Evolutionary conservation across 202 grass and related monocot species (phyloP).

Genomic region (Saccharum hybrid): DNA sequence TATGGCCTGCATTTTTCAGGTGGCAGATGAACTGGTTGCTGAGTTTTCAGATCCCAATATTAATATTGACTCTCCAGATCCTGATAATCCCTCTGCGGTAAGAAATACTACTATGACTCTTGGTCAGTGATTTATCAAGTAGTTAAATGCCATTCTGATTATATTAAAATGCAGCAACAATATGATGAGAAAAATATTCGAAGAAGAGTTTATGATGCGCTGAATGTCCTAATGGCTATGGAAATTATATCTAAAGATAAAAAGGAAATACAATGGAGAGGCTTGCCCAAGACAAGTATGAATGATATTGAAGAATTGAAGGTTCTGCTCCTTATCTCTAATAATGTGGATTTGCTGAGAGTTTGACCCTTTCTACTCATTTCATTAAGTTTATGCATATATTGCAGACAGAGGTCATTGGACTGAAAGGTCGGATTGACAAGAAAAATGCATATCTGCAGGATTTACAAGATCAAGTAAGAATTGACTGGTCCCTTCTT

Average conservation of each 20-base stretch:
- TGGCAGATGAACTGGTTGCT: conserved; percentile 96
- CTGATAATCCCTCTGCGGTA: conserved; percentile 54
- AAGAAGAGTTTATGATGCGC: conserved; percentile 93
- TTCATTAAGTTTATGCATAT: conserved; percentile 38
- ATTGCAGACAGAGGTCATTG: conserved; percentile 67
- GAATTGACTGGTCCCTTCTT: conserved; percentile 21
- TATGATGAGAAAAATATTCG: conserved; percentile 99
- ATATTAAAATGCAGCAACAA: conserved; percentile 79
- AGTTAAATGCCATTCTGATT: conserved; percentile 40
- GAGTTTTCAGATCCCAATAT: conserved; percentile 81
- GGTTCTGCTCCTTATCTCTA: conserved; percentile 52
- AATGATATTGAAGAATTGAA: conserved; percentile 94
- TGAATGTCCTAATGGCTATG: conserved; percentile 99
- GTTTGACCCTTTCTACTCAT: background rate
- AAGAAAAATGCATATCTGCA: conserved; percentile 97
- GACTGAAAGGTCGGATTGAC: conserved; percentile 76
- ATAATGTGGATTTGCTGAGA: conserved; percentile 6
- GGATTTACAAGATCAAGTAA: conserved; percentile 97
- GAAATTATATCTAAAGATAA: conserved; percentile 99
- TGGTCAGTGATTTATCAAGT: conserved; percentile 13
- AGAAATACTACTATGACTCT: conserved; percentile 40
- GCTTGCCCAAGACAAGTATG: conserved; percentile 87
- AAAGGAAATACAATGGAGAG: conserved; percentile 99
- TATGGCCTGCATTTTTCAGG: conserved; percentile 55
- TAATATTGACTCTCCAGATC: conserved; percentile 77